These are phyloP conservation scores for Chenopodium berlandieri DNA, from an alignment of 148 eudicot species.

Conservation along the genomic window DNA sequence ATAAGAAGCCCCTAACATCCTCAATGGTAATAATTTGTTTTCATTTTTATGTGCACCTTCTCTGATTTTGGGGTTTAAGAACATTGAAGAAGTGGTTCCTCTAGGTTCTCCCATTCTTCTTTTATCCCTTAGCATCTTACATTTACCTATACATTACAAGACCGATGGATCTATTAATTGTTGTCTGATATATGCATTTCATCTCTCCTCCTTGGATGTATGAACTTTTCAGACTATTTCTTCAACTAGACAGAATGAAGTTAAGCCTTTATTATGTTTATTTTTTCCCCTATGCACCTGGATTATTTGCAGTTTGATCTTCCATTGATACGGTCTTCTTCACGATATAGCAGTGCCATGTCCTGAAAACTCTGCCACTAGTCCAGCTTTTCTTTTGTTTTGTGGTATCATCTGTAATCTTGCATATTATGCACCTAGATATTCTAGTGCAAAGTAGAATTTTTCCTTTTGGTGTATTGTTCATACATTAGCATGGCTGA, in stretches of 20 bases:
- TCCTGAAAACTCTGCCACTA: background rate
- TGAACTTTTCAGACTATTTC: background rate
- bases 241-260: background rate
- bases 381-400: background rate
- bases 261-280: background rate
- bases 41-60: background rate
- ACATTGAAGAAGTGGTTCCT: too few relatives aligned
- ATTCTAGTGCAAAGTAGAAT: background rate
- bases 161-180: background rate
- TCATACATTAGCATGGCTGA: background rate
- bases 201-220: background rate
- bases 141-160: background rate
- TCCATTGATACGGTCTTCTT: background rate
- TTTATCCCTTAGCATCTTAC: background rate
- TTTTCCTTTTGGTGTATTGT: background rate
- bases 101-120: background rate
- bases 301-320: background rate
- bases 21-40: conserved; percentile 50
- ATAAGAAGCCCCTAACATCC: conserved; percentile 91
- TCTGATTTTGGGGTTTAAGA: background rate
- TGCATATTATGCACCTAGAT: background rate
- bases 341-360: background rate
- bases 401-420: background rate
- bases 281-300: background rate
- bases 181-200: background rate